Percentiles rank a stretch among this genome's conserved stretches.
Evolutionary conservation across 1,284 basidiomycete genomes (phyloP).

Genomic region (Marasmius tenuissimus): DNA sequence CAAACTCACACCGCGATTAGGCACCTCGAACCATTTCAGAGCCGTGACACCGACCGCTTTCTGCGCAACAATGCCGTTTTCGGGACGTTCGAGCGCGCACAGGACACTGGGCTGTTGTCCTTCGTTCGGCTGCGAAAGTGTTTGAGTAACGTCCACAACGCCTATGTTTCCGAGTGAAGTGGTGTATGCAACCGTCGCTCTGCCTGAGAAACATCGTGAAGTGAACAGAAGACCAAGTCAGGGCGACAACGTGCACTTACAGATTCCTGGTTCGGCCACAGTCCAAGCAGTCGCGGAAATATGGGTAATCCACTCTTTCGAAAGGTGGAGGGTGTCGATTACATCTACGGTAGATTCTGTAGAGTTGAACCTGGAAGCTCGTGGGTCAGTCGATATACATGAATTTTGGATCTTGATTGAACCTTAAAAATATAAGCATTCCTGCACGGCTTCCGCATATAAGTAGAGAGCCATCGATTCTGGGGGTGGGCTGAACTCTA

Average conservation of each 20-base stretch:
- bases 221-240: conserved; percentile 16
- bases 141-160: conserved; percentile 54
- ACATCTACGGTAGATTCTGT: conserved; percentile 28
- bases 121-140: conserved; percentile 24
- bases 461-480: conserved; percentile 71
- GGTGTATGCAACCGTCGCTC: conserved; percentile 57
- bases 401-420: background rate
- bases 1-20: conserved; percentile 38
- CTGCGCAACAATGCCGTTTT: conserved; percentile 28
- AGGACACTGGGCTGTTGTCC: conserved; percentile 17
- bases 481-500: conserved; percentile 49
- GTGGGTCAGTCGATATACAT: background rate
- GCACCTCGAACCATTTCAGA: conserved; percentile 52
- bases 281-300: conserved; percentile 58
- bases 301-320: conserved; percentile 57
- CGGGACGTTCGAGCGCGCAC: conserved; percentile 33
- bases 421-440: conserved; percentile 60
- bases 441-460: conserved; percentile 69
- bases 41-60: conserved; percentile 47
- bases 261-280: conserved; percentile 29
- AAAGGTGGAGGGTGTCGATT: conserved; percentile 30
- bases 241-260: conserved; percentile 26
- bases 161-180: conserved; percentile 58
- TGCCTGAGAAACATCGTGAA: conserved; percentile 35
- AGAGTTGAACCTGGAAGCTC: conserved; percentile 22